Percentiles rank a stretch among this genome's conserved stretches.
phyloP scores from a whole-genome alignment of 2,329 filamentous ascomycete species.

The Knufia fluminis region DNA sequence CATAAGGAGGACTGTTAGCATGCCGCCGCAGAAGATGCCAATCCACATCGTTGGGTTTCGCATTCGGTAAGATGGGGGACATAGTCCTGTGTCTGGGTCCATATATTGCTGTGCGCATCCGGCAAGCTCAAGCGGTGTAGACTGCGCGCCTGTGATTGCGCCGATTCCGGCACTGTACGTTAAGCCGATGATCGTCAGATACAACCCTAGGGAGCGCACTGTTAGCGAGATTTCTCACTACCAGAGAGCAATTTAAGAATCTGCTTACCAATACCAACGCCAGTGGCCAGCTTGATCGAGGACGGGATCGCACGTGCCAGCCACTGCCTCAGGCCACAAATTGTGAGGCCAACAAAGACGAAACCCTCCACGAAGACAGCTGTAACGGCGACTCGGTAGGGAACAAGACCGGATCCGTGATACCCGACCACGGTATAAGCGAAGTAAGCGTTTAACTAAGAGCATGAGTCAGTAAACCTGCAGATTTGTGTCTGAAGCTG shows the following conservation, averaged over 20 bases:
- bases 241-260: too few species aligned
- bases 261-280: slow-evolving; percentile 77
- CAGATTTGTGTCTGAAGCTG: too few species aligned
- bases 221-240: too few species aligned
- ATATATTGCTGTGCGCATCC: slow-evolving; percentile 54
- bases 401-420: slow-evolving; percentile 63
- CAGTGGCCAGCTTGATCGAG: slow-evolving; percentile 78
- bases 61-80: slow-evolving; percentile 62
- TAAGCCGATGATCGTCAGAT: slow-evolving; percentile 56
- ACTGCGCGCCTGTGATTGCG: slow-evolving; percentile 57
- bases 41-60: slow-evolving; percentile 76
- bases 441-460: neutral
- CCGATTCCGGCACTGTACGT: slow-evolving; percentile 79
- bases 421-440: slow-evolving; percentile 54
- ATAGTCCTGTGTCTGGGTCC: slow-evolving; percentile 43
- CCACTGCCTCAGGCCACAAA: slow-evolving; percentile 79
- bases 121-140: slow-evolving; percentile 64
- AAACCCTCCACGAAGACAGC: slow-evolving; percentile 84
- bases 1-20: slow-evolving; percentile 71
- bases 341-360: slow-evolving; percentile 70
- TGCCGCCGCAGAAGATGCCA: slow-evolving; percentile 75
- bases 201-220: too few species aligned
- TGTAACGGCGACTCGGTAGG: slow-evolving; percentile 67
- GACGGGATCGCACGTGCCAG: slow-evolving; percentile 72
- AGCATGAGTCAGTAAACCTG: neutral